Conservation (phyloP, 208 protist species). For the Balamuthia mandrillaris region DNA sequence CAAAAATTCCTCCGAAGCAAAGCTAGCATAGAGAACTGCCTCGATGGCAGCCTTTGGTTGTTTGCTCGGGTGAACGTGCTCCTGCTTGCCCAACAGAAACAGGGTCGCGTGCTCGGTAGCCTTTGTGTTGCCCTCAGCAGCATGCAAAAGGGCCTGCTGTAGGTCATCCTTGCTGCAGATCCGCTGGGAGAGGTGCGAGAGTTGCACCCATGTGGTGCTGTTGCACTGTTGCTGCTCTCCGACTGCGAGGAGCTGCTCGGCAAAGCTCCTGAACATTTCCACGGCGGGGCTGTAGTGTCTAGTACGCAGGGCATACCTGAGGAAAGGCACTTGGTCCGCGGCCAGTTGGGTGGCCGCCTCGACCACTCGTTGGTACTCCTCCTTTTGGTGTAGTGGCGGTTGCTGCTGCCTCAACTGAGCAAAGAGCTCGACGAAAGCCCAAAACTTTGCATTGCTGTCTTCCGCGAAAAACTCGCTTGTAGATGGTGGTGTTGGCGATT, state of each 20-base stretch:
- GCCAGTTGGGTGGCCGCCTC: too few relatives aligned
- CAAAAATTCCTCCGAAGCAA: not conserved
- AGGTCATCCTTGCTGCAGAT: not conserved
- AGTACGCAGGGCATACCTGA: not conserved
- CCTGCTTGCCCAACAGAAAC: not conserved
- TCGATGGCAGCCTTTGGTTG: not conserved
- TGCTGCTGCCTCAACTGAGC: too few relatives aligned
- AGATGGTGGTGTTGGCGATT: not conserved
- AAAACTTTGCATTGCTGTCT: not conserved
- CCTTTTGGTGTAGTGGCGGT: too few relatives aligned
- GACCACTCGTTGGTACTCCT: too few relatives aligned
- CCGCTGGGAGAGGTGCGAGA: not conserved
- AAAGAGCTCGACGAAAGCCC: not conserved
- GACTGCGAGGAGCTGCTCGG: not conserved
- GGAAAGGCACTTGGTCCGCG: not conserved
- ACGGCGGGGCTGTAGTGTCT: slow-evolving; percentile 10
- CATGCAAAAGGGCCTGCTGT: too few relatives aligned
- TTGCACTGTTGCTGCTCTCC: not conserved
- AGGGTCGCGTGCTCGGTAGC: not conserved
- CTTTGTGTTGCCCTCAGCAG: not conserved
- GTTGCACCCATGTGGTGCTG: not conserved
- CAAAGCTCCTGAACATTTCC: not conserved
- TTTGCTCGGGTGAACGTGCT: not conserved
- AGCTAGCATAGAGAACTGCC: not conserved
- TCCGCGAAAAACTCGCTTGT: slow-evolving; percentile 4